Evolutionary conservation across 768 basidiomycete genomes (phyloP).

Genomic region (Serendipita sp.): DNA sequence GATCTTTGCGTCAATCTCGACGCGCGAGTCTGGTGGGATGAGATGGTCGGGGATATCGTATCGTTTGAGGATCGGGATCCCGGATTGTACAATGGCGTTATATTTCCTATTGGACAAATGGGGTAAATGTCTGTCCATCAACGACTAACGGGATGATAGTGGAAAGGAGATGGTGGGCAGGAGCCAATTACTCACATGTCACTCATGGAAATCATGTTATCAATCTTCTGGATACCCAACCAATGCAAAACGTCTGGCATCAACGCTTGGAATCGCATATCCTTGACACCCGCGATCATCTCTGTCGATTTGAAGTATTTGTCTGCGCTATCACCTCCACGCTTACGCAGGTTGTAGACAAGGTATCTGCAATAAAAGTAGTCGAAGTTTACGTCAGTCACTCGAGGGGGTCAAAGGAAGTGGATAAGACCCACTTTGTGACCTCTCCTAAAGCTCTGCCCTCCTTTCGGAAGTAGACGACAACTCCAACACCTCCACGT

Average conservation of each 20-base stretch:
- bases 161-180: not conserved
- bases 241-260: slow-evolving; percentile 97
- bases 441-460: slow-evolving; percentile 89
- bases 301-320: slow-evolving; percentile 92
- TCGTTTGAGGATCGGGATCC: slow-evolving; percentile 62
- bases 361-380: slow-evolving; percentile 35
- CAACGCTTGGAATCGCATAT: slow-evolving; percentile 85
- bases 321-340: slow-evolving; percentile 82
- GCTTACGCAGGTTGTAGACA: slow-evolving; percentile 92
- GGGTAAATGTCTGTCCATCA: not conserved
- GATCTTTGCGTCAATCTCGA: slow-evolving; percentile 95
- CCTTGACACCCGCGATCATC: slow-evolving; percentile 84
- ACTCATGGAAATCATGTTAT: slow-evolving; percentile 82
- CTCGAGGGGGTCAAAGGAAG: not conserved
- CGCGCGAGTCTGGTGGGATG: slow-evolving; percentile 76
- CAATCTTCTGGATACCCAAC: slow-evolving; percentile 80
- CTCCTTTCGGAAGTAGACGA: slow-evolving; percentile 91
- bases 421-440: slow-evolving; percentile 43
- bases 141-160: not conserved
- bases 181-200: slow-evolving; percentile 40
- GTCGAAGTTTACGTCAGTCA: not conserved
- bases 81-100: slow-evolving; percentile 79
- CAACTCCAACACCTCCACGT: slow-evolving; percentile 77
- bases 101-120: slow-evolving; percentile 50
- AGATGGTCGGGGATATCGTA: slow-evolving; percentile 88